These are phyloP conservation scores for Starmerella bacillaris DNA, from an alignment of 805 yeast genomes.

Conservation along the genomic window DNA sequence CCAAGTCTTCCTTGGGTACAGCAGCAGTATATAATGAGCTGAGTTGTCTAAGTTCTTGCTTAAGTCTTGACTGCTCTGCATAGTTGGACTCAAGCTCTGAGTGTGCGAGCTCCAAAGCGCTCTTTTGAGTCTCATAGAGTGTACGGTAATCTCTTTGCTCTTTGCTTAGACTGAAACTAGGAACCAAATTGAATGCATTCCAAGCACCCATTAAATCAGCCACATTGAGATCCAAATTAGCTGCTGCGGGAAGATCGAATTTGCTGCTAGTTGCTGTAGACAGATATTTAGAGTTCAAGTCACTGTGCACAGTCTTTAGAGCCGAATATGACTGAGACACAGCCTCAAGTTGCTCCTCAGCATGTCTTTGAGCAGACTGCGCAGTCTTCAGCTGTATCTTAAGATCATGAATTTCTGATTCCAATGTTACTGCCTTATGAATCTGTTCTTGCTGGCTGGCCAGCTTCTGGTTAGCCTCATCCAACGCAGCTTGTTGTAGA, in stretches of 20 bases:
- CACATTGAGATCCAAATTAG: conserved; percentile 8
- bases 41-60: conserved; percentile 16
- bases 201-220: conserved; percentile 9
- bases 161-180: conserved; percentile 2
- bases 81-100: conserved; percentile 20
- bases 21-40: conserved; percentile 13
- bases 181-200: conserved; percentile 8
- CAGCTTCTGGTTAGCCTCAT: conserved; percentile 11
- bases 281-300: conserved; percentile 12
- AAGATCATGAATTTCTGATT: conserved; percentile 13
- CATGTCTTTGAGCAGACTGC: conserved; percentile 11
- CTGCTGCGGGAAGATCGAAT: not conserved
- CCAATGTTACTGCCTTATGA: conserved; percentile 7
- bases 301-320: conserved; percentile 14
- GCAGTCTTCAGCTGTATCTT: conserved; percentile 12
- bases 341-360: conserved; percentile 14
- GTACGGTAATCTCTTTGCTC: conserved; percentile 7
- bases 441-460: conserved; percentile 10
- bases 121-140: conserved; percentile 19
- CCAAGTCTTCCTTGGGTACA: conserved; percentile 15
- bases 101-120: conserved; percentile 20
- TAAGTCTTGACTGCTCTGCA: conserved; percentile 14
- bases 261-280: conserved; percentile 3
- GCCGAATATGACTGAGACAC: conserved; percentile 6
- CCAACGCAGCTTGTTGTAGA: conserved; percentile 11